Evolutionary conservation across 2,329 filamentous ascomycete genomes (phyloP), one percentile per base, ranked within the genome.

Genomic region (Podosphaera fusca): DNA sequence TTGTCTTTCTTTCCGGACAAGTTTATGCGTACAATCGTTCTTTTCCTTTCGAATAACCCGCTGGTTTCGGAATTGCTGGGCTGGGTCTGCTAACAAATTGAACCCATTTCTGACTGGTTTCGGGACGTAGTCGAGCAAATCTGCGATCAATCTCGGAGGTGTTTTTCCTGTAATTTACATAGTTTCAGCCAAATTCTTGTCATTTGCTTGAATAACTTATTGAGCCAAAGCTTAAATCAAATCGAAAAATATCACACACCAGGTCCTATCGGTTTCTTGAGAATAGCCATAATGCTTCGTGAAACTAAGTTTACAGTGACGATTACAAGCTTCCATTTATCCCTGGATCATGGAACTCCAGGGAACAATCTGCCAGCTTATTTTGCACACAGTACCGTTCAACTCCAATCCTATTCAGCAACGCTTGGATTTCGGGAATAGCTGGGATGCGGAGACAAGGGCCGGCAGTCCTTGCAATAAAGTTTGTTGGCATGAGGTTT

Each of bases 21-120:
- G 79, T 34, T 71, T 69, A 69, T 86, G 82, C 56, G 70, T 72
- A 66, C 81, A 84, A 60, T 74, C 75, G 38, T 55, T 53, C 64
- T 66, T 51, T 62, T 68, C 64, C 31, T 63, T 65, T n/a, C 67
- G 67, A 21, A 61, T 58, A 36, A 61, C 59, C 34, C 62, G 57
- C 5, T 58, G 59, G 4, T 67, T 66, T 58, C 66, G 64, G 57
- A 73, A 76, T n/a, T 73, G 71, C 5, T 76, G 77, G 50, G 80
- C 76, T 31, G 75, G 69, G 59, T 79, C 74, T 47, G 75, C 74
- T 52, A 85, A 74, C 55, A 82, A 67, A 45, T 68, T 66, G 61
- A 72, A 72, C 57, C 72, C 73, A 36, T 61, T 61, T 38, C 57
- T 60, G 42, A 34, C 55, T 31, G 71, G 69, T 63, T 64, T 63